Conservation (phyloP, 2,329 filamentous ascomycete species). For the Taxawa tesnikishii region DNA sequence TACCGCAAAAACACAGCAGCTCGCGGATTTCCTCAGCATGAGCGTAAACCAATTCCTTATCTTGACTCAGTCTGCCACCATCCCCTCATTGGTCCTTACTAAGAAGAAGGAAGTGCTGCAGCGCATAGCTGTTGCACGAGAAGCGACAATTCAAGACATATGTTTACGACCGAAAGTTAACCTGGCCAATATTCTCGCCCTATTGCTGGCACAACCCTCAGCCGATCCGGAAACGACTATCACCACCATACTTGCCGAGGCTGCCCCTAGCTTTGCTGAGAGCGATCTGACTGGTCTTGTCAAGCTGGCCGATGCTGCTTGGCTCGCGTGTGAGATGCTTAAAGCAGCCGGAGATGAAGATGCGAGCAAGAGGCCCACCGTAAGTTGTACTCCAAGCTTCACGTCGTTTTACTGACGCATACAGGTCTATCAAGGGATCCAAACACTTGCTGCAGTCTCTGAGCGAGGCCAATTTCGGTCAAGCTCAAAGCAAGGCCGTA, state of each 20-base stretch:
- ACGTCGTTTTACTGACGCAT: background rate
- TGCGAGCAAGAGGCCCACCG: conserved; percentile 38
- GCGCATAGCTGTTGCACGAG: conserved; percentile 61
- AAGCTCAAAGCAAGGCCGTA: conserved; percentile 38
- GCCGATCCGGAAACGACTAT: conserved; percentile 54
- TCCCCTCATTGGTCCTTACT: conserved; percentile 76
- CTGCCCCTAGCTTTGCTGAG: conserved; percentile 58
- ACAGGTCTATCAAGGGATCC: conserved; percentile 36
- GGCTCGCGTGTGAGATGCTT: conserved; percentile 68
- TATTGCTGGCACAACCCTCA: conserved; percentile 48
- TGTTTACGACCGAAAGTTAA: conserved; percentile 45
- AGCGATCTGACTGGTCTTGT: conserved; percentile 56
- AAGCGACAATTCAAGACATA: conserved; percentile 45
- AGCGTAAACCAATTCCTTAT: conserved; percentile 62
- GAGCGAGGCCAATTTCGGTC: conserved; percentile 33
- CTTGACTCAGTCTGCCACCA: conserved; percentile 64
- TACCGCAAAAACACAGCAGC: conserved; percentile 68
- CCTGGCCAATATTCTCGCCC: conserved; percentile 45
- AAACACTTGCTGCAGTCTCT: conserved; percentile 33
- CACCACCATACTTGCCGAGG: conserved; percentile 54
- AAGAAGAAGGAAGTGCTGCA: conserved; percentile 67
- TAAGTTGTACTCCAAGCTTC: conserved; percentile 27
- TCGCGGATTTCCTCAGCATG: conserved; percentile 72
- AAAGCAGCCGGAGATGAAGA: conserved; percentile 64
- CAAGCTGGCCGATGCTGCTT: conserved; percentile 60